Evolutionary conservation across 75 land plant species (phyloP).

Genomic region (Larix kaempferi): DNA sequence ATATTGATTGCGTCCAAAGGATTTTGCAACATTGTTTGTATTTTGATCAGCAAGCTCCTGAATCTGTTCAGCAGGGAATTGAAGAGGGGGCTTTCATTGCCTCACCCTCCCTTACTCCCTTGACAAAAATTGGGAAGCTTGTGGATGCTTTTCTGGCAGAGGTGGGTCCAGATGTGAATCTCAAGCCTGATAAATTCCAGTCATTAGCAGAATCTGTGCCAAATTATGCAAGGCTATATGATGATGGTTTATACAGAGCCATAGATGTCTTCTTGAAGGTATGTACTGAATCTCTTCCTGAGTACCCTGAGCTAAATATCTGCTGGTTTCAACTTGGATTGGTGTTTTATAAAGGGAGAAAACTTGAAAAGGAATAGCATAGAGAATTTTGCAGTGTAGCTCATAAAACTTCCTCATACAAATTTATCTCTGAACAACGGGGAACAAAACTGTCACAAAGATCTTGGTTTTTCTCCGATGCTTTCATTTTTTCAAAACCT

Average conservation of each 20-base stretch:
- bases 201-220: constrained; percentile 71
- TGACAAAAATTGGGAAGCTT: constrained; percentile 70
- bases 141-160: constrained; percentile 85
- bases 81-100: constrained; percentile 25
- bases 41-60: constrained; percentile 15
- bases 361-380: no score
- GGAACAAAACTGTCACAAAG: not conserved
- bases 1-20: constrained; percentile 70
- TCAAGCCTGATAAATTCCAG: constrained; percentile 69
- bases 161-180: constrained; percentile 86
- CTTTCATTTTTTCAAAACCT: not conserved
- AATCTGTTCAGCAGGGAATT: constrained; percentile 18
- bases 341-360: not conserved
- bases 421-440: not conserved
- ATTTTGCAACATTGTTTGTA: constrained; percentile 45
- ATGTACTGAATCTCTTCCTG: not conserved
- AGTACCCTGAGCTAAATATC: not conserved
- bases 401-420: not conserved
- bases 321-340: not conserved
- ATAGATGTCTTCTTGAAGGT: constrained; percentile 92
- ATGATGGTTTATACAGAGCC: constrained; percentile 93
- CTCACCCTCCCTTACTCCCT: constrained; percentile 30
- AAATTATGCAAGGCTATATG: constrained; percentile 64
- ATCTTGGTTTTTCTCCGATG: not conserved
- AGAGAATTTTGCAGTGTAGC: no score